These are phyloP conservation scores for Graphiopsis chlorocephala DNA, from an alignment of 2,329 filamentous ascomycete species.

Conservation along the genomic window DNA sequence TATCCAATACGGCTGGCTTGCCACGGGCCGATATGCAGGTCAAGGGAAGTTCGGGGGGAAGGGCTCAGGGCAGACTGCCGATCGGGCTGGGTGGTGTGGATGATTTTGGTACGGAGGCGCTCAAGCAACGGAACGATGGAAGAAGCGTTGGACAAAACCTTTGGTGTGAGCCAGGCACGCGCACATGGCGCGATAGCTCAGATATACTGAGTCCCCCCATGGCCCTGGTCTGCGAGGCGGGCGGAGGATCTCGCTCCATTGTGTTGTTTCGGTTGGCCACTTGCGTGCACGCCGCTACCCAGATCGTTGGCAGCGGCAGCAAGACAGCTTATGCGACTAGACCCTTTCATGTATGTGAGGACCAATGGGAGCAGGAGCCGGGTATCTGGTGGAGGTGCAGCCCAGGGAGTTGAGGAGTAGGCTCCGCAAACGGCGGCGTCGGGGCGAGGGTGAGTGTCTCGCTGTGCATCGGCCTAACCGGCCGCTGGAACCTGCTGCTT, in stretches of 20 bases:
- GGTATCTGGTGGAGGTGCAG: constrained; percentile 2
- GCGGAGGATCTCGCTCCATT: not conserved
- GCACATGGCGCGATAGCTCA: not conserved
- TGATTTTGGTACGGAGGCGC: not conserved
- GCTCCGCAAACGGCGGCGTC: constrained; percentile 9
- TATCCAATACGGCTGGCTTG: not conserved
- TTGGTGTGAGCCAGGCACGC: not conserved
- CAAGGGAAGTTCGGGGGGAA: not conserved
- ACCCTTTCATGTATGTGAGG: not conserved
- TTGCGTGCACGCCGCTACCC: not conserved
- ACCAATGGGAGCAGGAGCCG: constrained; percentile 9
- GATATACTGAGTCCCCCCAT: not conserved
- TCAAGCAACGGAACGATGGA: not conserved
- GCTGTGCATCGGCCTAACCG: not conserved
- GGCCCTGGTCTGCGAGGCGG: not conserved
- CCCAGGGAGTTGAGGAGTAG: constrained; percentile 1
- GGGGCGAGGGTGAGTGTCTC: not conserved
- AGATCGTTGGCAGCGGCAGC: not conserved
- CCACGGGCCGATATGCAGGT: constrained; percentile 14
- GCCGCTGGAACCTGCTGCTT: constrained; percentile 7
- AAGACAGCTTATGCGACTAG: constrained; percentile 6
- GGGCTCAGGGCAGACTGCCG: not conserved
- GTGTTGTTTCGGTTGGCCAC: constrained; percentile 1
- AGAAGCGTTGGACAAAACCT: not conserved
- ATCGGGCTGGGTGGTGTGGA: constrained; percentile 9